phyloP scores from a whole-genome alignment of 2,329 filamentous ascomycete species.

The Talaromyces marneffei region DNA sequence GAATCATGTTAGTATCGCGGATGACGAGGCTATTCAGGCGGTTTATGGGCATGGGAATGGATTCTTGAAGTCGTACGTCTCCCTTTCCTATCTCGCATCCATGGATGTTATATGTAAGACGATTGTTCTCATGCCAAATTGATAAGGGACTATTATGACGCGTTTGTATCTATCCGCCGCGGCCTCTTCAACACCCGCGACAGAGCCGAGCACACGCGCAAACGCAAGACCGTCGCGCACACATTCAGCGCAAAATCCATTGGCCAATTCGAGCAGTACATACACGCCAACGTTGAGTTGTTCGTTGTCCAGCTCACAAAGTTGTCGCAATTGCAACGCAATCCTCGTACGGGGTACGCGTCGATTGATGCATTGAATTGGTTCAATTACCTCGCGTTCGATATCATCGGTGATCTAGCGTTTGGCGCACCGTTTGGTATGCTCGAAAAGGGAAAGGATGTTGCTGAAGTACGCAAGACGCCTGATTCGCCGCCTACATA shows the following conservation, averaged over 20 bases:
- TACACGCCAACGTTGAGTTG: slow-evolving; percentile 68
- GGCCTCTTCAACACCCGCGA: slow-evolving; percentile 87
- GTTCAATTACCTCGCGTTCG: slow-evolving; percentile 66
- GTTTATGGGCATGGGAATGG: slow-evolving; percentile 79
- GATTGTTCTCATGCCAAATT: not conserved
- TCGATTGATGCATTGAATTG: slow-evolving; percentile 69
- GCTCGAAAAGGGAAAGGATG: slow-evolving; percentile 68
- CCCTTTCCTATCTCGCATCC: not conserved
- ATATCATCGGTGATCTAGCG: slow-evolving; percentile 57
- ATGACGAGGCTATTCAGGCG: slow-evolving; percentile 66
- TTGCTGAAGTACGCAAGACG: slow-evolving; percentile 64
- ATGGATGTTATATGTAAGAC: not conserved
- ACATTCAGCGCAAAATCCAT: slow-evolving; percentile 80
- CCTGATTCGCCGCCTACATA: slow-evolving; percentile 60
- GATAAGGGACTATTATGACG: slow-evolving; percentile 75
- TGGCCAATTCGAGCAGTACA: slow-evolving; percentile 81
- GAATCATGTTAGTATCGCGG: slow-evolving; percentile 74
- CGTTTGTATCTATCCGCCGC: slow-evolving; percentile 78
- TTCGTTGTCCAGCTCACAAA: slow-evolving; percentile 69
- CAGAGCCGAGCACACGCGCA: slow-evolving; percentile 74
- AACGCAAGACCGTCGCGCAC: slow-evolving; percentile 82
- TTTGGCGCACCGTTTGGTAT: slow-evolving; percentile 79
- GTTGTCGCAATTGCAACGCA: slow-evolving; percentile 47
- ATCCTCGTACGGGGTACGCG: slow-evolving; percentile 51
- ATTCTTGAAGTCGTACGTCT: slow-evolving; percentile 61